phyloP scores from a whole-genome alignment of 306 rosid genomes.

The Cicer yamashitae region DNA sequence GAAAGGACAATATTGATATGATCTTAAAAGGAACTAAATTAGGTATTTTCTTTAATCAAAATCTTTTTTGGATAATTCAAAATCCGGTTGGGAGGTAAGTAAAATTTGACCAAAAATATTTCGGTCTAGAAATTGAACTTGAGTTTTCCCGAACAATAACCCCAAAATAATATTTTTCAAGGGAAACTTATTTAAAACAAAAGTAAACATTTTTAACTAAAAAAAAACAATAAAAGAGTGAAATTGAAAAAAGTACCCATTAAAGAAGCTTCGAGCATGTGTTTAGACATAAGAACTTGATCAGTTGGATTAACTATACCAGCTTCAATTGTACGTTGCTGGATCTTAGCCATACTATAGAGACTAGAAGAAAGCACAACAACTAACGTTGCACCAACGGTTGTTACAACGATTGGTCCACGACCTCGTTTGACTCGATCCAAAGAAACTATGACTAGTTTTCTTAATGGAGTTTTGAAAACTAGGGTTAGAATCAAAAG shows the following conservation, averaged over 20 bases:
- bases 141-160: neutral
- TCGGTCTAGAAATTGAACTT: too few relatives aligned
- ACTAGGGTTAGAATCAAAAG: slow-evolving; percentile 64
- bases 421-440: slow-evolving; percentile 89
- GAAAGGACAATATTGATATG: too few relatives aligned
- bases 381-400: slow-evolving; percentile 72
- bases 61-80: too few relatives aligned
- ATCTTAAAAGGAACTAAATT: too few relatives aligned
- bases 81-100: too few relatives aligned
- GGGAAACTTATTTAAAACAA: neutral
- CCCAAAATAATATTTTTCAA: neutral
- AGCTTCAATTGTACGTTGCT: slow-evolving; percentile 60
- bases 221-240: neutral
- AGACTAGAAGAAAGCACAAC: slow-evolving; percentile 65
- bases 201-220: slow-evolving; percentile 11
- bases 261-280: slow-evolving; percentile 90
- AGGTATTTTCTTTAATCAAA: too few relatives aligned
- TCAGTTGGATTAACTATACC: slow-evolving; percentile 84
- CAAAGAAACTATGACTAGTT: slow-evolving; percentile 69
- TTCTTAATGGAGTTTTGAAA: slow-evolving; percentile 83
- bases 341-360: slow-evolving; percentile 70
- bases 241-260: slow-evolving; percentile 64
- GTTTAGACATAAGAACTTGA: slow-evolving; percentile 82
- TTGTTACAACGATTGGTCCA: slow-evolving; percentile 77
- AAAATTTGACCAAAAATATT: too few relatives aligned